These are phyloP conservation scores for Candida schatavii DNA, from an alignment of 805 yeast genomes.

Conservation along the genomic window DNA sequence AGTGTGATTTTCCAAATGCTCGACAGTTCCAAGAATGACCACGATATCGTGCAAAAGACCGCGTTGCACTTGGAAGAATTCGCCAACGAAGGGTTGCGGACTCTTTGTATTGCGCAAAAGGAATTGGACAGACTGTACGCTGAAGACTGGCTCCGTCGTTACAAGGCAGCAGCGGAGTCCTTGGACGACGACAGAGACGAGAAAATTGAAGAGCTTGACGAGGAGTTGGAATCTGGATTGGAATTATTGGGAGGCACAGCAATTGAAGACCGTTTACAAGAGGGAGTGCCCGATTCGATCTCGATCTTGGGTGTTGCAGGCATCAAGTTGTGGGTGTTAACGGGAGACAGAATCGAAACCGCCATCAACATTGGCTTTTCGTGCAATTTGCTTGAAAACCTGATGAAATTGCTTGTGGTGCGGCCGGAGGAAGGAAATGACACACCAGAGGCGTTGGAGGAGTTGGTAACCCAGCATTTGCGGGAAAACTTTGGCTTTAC, in stretches of 20 bases:
- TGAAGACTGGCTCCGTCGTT: slow-evolving; percentile 52
- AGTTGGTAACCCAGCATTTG: slow-evolving; percentile 46
- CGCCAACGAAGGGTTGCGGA: slow-evolving; percentile 77
- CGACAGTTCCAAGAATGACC: slow-evolving; percentile 30
- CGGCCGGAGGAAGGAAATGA: slow-evolving; percentile 49
- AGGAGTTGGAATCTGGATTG: slow-evolving; percentile 57
- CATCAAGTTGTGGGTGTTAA: slow-evolving; percentile 77
- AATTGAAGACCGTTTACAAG: slow-evolving; percentile 75
- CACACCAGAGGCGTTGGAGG: slow-evolving; percentile 24
- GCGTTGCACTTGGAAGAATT: slow-evolving; percentile 63
- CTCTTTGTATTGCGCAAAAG: slow-evolving; percentile 65
- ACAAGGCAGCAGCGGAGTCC: slow-evolving; percentile 56
- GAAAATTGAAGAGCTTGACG: slow-evolving; percentile 50
- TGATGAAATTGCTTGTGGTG: slow-evolving; percentile 68
- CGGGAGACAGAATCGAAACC: slow-evolving; percentile 81
- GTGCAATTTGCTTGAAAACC: slow-evolving; percentile 64
- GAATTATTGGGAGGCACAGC: slow-evolving; percentile 74
- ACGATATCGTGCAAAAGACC: slow-evolving; percentile 50
- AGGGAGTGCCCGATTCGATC: slow-evolving; percentile 75
- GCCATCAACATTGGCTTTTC: slow-evolving; percentile 83
- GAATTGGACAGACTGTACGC: slow-evolving; percentile 46
- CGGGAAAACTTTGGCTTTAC: slow-evolving; percentile 43
- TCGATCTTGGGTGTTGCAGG: slow-evolving; percentile 67
- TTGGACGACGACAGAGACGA: slow-evolving; percentile 58
- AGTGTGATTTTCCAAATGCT: slow-evolving; percentile 54